Conservation (phyloP, 192 early-diverging fungal genomes). For the Coemansia sp. region DNA sequence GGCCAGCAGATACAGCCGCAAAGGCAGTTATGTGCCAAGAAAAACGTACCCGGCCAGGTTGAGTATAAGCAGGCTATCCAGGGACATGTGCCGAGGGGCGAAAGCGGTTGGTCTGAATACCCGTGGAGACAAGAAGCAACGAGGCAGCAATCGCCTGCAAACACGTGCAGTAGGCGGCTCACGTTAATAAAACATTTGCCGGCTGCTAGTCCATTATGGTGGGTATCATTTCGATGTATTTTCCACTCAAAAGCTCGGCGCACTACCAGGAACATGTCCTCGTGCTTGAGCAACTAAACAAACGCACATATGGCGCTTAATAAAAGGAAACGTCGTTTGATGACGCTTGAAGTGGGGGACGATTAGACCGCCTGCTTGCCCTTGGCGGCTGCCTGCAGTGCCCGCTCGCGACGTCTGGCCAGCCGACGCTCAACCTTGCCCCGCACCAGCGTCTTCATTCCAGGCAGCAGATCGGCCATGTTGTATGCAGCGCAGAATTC, state of each 20-base stretch:
- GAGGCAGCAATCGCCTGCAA: no score
- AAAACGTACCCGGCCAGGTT: constrained; percentile 55
- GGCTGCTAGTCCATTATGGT: no score
- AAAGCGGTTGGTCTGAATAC: no score
- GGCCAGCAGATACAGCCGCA: not conserved
- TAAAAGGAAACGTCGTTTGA: not conserved
- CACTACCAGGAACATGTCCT: no score
- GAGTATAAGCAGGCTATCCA: constrained; percentile 71
- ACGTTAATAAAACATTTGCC: no score
- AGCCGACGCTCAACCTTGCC: constrained; percentile 48
- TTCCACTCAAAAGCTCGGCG: no score
- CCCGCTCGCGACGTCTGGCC: constrained; percentile 41
- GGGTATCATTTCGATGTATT: no score
- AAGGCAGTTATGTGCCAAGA: not conserved
- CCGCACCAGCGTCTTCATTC: constrained; percentile 43
- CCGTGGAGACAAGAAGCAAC: no score
- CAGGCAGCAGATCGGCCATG: constrained; percentile 41
- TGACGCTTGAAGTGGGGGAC: not conserved
- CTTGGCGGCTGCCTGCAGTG: constrained; percentile 30
- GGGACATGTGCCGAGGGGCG: constrained; percentile 50
- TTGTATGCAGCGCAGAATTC: constrained; percentile 27
- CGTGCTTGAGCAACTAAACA: no score
- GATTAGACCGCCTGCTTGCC: constrained; percentile 5
- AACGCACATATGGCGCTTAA: not conserved
- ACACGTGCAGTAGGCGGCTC: no score